Percentiles rank a stretch among this genome's conserved stretches.
phyloP scores from a whole-genome alignment of 2,329 filamentous ascomycete genomes.

The Penicillium sp. region DNA sequence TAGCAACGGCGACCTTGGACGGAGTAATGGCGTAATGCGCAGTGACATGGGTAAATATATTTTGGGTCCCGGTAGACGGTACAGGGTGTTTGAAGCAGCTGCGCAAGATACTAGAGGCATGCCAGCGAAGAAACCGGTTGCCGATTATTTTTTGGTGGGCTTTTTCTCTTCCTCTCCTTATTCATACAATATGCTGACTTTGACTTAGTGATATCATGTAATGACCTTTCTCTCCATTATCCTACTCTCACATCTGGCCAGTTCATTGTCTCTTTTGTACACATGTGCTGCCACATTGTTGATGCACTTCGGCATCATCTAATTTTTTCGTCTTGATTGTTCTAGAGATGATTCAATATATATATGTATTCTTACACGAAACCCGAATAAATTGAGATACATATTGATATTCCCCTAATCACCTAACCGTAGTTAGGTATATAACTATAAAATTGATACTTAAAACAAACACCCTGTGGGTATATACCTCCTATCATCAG shows the following conservation, averaged over 20 bases:
- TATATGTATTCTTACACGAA: neutral
- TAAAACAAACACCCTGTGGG: neutral
- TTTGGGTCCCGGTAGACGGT: constrained; percentile 76
- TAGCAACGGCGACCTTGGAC: constrained; percentile 49
- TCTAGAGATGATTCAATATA: neutral
- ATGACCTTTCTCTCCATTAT: neutral
- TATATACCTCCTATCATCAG: neutral
- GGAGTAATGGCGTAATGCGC: constrained; percentile 48
- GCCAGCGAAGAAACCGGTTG: constrained; percentile 97
- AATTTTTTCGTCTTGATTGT: neutral
- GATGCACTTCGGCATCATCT: neutral
- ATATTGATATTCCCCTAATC: neutral
- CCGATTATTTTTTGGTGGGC: constrained; percentile 80
- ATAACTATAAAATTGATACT: too few relatives aligned
- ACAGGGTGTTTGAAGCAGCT: constrained; percentile 93
- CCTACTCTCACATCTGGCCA: neutral
- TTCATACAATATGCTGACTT: neutral
- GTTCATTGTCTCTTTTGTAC: neutral
- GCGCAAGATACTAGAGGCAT: constrained; percentile 94
- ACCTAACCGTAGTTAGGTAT: too few relatives aligned
- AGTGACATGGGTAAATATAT: constrained; percentile 41
- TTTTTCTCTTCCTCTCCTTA: neutral
- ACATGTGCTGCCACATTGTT: neutral
- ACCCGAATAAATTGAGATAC: neutral
- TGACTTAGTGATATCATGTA: constrained; percentile 8